phyloP scores from a whole-genome alignment of 2,329 filamentous ascomycete genomes.

The Lasiodiplodia hormozganensis region DNA sequence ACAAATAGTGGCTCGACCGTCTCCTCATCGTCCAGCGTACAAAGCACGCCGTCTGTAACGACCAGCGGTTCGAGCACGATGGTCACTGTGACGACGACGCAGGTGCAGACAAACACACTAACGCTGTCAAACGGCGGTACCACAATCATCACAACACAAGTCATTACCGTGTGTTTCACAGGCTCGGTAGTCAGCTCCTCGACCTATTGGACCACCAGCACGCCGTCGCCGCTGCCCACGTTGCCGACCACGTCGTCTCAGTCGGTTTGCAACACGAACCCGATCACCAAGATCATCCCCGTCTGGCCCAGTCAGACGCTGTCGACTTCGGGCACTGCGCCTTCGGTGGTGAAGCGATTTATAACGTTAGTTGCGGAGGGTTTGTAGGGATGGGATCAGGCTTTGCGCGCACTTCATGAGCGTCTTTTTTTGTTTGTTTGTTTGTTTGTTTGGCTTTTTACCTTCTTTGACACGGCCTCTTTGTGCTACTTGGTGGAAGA shows the following conservation, averaged over 20 bases:
- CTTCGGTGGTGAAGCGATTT: background rate
- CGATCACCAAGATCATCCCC: conserved; percentile 6
- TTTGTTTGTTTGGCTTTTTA: background rate
- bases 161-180: conserved; percentile 18
- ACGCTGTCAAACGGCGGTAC: conserved; percentile 10
- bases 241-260: background rate
- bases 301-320: conserved; percentile 5
- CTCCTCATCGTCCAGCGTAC: no score
- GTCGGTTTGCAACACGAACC: conserved; percentile 11
- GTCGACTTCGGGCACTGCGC: background rate
- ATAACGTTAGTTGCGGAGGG: background rate
- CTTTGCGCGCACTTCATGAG: background rate
- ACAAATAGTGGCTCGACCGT: no score
- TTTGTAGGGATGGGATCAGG: background rate
- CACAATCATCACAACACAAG: conserved; percentile 6
- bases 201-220: conserved; percentile 20
- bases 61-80: background rate
- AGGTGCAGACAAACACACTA: background rate
- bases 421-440: background rate
- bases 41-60: background rate
- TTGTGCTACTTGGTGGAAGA: background rate
- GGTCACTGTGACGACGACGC: conserved; percentile 17
- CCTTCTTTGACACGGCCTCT: background rate
- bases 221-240: background rate
- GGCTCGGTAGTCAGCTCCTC: conserved; percentile 14